Evolutionary conservation across 139 green algal genomes (phyloP).

Genomic region (Deuterostichococcus epilithicus): DNA sequence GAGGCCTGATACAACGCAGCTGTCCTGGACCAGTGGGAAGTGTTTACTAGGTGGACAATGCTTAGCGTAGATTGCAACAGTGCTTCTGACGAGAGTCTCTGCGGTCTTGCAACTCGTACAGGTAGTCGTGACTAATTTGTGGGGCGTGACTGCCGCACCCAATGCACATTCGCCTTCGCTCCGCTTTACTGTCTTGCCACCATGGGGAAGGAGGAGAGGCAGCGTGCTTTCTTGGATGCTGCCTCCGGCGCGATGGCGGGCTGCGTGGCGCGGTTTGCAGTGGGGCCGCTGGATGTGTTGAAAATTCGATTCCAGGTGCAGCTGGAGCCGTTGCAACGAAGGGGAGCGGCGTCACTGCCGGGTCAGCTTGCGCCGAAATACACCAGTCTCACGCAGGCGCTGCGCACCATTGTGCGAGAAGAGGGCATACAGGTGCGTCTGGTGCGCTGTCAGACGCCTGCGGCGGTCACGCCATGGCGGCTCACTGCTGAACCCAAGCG

Average conservation of each 20-base stretch:
- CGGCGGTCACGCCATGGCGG: too few relatives aligned
- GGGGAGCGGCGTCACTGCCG: background rate
- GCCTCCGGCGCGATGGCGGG: constrained; percentile 78
- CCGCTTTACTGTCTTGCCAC: background rate
- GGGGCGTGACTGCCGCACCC: too few relatives aligned
- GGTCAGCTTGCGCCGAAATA: constrained; percentile 69
- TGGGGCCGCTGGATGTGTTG: constrained; percentile 91
- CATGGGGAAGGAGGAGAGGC: background rate
- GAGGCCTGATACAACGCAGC: too few relatives aligned
- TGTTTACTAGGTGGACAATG: too few relatives aligned
- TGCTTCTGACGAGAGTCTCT: too few relatives aligned
- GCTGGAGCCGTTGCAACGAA: constrained; percentile 47
- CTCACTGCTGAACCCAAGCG: too few relatives aligned
- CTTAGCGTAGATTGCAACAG: too few relatives aligned
- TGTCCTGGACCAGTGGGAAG: too few relatives aligned
- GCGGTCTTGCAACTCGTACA: too few relatives aligned
- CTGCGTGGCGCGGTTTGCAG: constrained; percentile 68
- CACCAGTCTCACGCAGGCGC: constrained; percentile 76
- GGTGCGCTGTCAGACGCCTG: background rate
- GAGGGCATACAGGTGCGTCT: constrained; percentile 76
- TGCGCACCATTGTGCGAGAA: constrained; percentile 79
- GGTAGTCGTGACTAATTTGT: too few relatives aligned
- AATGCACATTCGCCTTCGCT: too few relatives aligned
- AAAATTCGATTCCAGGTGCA: constrained; percentile 97
- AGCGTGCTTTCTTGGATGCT: constrained; percentile 14